These are phyloP conservation scores for Arctium lappa DNA, from an alignment of 129 eudicot genomes.

Conservation along the genomic window DNA sequence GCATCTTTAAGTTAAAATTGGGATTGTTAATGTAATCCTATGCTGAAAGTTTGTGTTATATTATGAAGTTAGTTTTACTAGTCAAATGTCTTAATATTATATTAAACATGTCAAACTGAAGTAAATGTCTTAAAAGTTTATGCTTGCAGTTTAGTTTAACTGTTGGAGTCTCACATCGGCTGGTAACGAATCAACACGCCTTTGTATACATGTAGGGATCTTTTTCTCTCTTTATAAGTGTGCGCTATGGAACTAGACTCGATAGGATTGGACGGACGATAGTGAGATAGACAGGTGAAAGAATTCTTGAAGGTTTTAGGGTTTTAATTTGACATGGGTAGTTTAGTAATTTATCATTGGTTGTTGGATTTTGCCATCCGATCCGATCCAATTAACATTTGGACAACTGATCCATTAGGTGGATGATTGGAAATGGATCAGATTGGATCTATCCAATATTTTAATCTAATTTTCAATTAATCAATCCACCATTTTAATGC, in stretches of 20 bases:
- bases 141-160: not conserved
- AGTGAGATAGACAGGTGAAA: too few species aligned
- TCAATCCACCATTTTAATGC: too few species aligned
- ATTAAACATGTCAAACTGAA: conserved; percentile 19
- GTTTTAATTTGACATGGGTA: not conserved
- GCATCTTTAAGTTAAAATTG: conserved; percentile 10
- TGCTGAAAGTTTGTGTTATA: conserved; percentile 3
- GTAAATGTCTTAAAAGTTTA: conserved; percentile 15
- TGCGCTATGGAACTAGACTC: too few species aligned
- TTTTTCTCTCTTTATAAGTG: too few species aligned
- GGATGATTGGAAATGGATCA: not conserved
- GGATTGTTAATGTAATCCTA: conserved; percentile 17
- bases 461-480: too few species aligned
- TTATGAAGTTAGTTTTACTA: not conserved
- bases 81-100: too few species aligned
- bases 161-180: too few species aligned
- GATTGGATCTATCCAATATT: not conserved
- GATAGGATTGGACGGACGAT: too few species aligned
- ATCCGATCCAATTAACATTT: not conserved
- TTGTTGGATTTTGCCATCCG: not conserved
- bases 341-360: not conserved
- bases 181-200: too few species aligned
- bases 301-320: not conserved
- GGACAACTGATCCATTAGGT: not conserved
- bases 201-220: too few species aligned